Conservation (phyloP, 2,329 filamentous ascomycete genomes). For the Cordyceps sp. region DNA sequence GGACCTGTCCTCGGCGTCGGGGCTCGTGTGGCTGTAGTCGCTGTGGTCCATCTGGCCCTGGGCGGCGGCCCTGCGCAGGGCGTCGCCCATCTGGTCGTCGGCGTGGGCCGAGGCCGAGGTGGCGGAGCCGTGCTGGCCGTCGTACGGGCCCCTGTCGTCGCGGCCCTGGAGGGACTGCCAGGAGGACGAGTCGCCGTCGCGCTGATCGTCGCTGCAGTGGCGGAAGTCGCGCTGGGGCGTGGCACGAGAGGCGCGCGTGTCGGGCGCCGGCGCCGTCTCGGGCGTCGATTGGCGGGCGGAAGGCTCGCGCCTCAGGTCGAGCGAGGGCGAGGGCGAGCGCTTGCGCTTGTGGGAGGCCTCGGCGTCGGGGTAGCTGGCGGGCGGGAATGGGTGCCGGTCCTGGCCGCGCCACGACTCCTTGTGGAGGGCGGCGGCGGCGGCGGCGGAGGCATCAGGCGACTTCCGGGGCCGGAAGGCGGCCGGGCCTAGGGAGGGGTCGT, state of each 20-base stretch:
- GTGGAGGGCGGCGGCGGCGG: no score
- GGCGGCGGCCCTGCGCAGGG: slow-evolving; percentile 25
- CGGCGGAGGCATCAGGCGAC: no score
- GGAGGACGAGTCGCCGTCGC: slow-evolving; percentile 24
- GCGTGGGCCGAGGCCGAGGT: slow-evolving; percentile 26
- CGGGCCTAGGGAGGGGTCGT: no score
- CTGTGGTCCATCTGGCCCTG: slow-evolving; percentile 28
- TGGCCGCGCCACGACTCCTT: no score
- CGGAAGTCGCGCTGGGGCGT: slow-evolving; percentile 28
- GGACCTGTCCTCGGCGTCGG: slow-evolving; percentile 33
- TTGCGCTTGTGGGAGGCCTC: slow-evolving; percentile 48
- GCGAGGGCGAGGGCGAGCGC: slow-evolving; percentile 41
- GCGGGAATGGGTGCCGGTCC: slow-evolving; percentile 24
- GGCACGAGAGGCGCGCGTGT: slow-evolving; percentile 24
- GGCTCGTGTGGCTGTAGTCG: slow-evolving; percentile 35
- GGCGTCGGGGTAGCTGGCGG: slow-evolving; percentile 22
- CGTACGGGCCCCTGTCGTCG: slow-evolving; percentile 28
- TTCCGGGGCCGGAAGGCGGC: no score
- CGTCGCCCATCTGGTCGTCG: slow-evolving; percentile 32
- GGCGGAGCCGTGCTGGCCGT: slow-evolving; percentile 28
- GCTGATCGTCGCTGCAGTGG: slow-evolving; percentile 25
- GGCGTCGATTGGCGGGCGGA: slow-evolving; percentile 16
- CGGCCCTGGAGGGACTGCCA: slow-evolving; percentile 32
- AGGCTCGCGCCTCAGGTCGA: slow-evolving; percentile 27
- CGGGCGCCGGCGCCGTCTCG: slow-evolving; percentile 15